Base-by-base conservation (phyloP, 1,139 yeast genomes). In the Yamadazyma blattariae region DNA sequence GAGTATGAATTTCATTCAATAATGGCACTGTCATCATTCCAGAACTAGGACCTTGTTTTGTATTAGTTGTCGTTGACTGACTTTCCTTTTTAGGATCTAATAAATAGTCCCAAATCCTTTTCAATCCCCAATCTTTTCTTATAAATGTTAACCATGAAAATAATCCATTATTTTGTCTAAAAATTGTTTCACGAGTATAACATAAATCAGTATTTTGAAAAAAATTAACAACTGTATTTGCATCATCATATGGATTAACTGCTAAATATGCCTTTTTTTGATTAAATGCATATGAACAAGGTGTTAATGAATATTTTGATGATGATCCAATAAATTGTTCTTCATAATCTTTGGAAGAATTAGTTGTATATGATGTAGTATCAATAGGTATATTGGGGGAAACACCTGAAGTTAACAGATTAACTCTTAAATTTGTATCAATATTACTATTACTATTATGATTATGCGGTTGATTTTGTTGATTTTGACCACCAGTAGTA, bases 91-190 rank as follows among this genome's bases (percentile, higher is more conserved):
- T 21, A 9, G 25, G 13, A 18, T 20, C 16, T 4, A 19, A 3
- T 8, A 31, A 21, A 19, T 31, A 25, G 13, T 31, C 29, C 29
- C 52, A 54, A 3, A 48, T 35, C 36, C 43, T 44, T 29, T 36
- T 41, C 39, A 64, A 46, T 6, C 30, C 28, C 1, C 47, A 44
- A 41, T 71, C 77, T 34, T 58, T 57, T 37, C 55, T 51, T 45
- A 67, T 46, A 11, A 71, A 42, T 0, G 74, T 54, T 5, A 67
- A 44, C 64, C 74, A 64, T 0, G 75, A 52, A 34, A 67, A 59
- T 0, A 72, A 62, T 1, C 72, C 75, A 45, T 55, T 60, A 33
- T 57, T 55, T 30, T 58, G 54, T 31, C 64, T 45, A 27, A 68
- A 46, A 1, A 54, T 41, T 2, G 44, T 30, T 10, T 51, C 58